Base-by-base conservation (phyloP, 2,329 filamentous ascomycete genomes). In the Diaporthe vaccinii region DNA sequence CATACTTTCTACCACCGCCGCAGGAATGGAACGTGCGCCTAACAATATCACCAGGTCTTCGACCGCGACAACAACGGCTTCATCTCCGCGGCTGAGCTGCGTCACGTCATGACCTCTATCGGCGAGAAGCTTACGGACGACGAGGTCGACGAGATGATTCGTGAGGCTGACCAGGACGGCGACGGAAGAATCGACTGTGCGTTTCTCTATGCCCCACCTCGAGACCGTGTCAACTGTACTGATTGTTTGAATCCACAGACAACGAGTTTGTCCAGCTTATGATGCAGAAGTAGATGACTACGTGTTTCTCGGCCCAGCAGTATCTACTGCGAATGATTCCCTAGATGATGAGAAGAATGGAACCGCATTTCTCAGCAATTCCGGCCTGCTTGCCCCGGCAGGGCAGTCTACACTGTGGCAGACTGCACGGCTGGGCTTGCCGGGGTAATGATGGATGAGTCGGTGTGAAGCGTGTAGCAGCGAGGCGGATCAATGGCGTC, bases 201-300 rank as follows among this genome's bases (percentile, higher is more conserved):
- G 92, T 85, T 57, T 25, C 1, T 34, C 41, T 39, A 36, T n/a
- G 34, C 34, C 31, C 58, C 25, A 34, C 25, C 36, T 9, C 39
- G 15, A 34, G 14, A 41, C 34, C 22, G 17, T 22, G 51, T 7
- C 58, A 20, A 14, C 2, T 25, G 25, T 22, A 25, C 71, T 73
- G 31, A 73, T 25, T 14, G 7, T 36, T 9, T 12, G 1, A 20
- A 31, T 25, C 67, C 22, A 62, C 80, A 96, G 94, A 96, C 88
- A 96, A 96, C 89, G 94, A 97, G 86, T 97, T 97, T 83, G 94
- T 97, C 81, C 94, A 97, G 88, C 92, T 97, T 84, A 97, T 97
- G 94, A 96, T 97, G 94, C 94, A 97, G 90, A 96, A 96, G 90
- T 96, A 94, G 89, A 53, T 7, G 59, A 41, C 49, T 10, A 44